Conservation (phyloP, 768 basidiomycete genomes). For the Infundibulicybe gibba region DNA sequence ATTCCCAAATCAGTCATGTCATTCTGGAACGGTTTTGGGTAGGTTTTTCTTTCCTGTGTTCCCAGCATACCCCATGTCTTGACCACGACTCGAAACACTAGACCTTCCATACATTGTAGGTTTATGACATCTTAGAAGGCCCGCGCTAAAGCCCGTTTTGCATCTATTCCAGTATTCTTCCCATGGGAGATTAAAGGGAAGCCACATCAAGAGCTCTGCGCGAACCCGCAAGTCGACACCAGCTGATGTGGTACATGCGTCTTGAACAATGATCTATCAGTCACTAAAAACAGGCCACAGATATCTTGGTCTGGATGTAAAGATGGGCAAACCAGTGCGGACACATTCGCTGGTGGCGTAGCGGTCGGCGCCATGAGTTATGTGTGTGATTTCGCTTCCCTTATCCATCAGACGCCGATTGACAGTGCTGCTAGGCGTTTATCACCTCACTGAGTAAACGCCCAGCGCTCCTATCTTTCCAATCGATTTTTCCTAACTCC, state of each 20-base stretch:
- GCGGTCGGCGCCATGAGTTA: conserved; percentile 81
- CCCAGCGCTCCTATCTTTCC: too few species aligned
- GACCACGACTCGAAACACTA: conserved; percentile 10
- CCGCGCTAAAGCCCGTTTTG: too few species aligned
- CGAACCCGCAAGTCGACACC: conserved; percentile 45
- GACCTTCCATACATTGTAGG: conserved; percentile 50
- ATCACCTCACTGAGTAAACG: conserved; percentile 50
- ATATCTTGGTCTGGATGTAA: conserved; percentile 73
- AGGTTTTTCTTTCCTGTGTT: conserved; percentile 5
- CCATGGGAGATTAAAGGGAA: conserved; percentile 49
- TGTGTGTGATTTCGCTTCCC: conserved; percentile 37
- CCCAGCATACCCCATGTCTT: background rate
- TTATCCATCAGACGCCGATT: background rate
- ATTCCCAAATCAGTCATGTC: conserved; percentile 35
- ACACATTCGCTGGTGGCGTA: conserved; percentile 58
- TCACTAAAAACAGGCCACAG: conserved; percentile 21
- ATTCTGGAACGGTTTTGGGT: conserved; percentile 54
- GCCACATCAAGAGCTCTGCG: conserved; percentile 28
- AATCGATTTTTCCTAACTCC: background rate
- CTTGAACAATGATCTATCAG: background rate
- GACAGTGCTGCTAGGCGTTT: conserved; percentile 46
- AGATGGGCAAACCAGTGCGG: conserved; percentile 71
- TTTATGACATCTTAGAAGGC: background rate
- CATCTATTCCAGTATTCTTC: conserved; percentile 45
- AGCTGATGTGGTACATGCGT: conserved; percentile 61